A percentile compares a stretch with the other conserved stretches of the same genome.
Evolutionary conservation across 1,284 basidiomycete species (phyloP).

Genomic region (Trichosporon inkin): DNA sequence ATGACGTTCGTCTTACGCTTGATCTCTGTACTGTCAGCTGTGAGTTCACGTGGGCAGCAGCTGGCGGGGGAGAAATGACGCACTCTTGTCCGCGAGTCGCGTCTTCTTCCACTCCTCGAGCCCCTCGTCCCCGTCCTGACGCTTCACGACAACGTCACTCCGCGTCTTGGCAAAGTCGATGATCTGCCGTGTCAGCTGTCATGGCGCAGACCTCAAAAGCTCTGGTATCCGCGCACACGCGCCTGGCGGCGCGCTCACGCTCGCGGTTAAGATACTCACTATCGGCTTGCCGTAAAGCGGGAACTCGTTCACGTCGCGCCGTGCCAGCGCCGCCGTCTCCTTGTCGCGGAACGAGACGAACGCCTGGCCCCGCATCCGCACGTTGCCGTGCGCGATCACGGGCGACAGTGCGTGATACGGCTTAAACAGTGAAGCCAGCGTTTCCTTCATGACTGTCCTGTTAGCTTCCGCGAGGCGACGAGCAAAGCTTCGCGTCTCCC

Average conservation of each 20-base stretch:
- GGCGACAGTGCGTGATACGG: conserved; percentile 87
- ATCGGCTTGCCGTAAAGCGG: conserved; percentile 96
- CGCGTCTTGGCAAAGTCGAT: conserved; percentile 83
- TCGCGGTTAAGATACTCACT: conserved; percentile 60
- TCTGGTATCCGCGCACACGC: too few relatives aligned
- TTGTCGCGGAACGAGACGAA: conserved; percentile 86
- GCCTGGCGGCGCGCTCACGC: neutral
- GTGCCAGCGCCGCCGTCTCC: conserved; percentile 77
- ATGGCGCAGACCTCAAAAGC: neutral
- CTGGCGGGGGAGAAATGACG: conserved; percentile 25
- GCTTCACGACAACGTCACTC: conserved; percentile 83
- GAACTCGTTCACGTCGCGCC: conserved; percentile 88
- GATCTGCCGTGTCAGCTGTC: conserved; percentile 38
- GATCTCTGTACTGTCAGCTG: conserved; percentile 55
- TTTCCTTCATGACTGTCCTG: conserved; percentile 72
- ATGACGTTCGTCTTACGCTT: conserved; percentile 81
- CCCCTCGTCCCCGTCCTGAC: conserved; percentile 59
- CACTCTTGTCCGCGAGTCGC: conserved; percentile 78
- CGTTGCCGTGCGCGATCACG: conserved; percentile 85
- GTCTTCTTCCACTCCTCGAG: conserved; percentile 71
- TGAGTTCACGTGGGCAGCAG: neutral
- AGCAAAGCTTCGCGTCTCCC: neutral
- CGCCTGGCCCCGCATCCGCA: conserved; percentile 96
- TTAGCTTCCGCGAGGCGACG: neutral
- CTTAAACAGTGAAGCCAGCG: conserved; percentile 83